These are phyloP conservation scores for Trichoderma hamatum DNA, from an alignment of 2,329 filamentous ascomycete genomes.

Conservation along the genomic window DNA sequence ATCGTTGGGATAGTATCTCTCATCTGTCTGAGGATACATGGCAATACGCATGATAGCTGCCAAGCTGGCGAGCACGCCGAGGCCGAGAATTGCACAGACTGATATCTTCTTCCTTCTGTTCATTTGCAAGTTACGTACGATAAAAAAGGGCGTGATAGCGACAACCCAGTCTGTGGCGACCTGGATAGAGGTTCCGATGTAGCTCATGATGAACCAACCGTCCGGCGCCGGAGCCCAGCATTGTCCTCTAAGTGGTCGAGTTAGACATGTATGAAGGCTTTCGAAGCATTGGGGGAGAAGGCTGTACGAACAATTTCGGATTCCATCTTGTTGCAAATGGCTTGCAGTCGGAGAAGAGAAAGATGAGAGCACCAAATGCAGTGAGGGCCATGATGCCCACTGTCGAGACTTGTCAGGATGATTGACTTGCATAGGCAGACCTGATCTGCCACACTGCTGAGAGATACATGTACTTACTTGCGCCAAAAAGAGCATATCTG, in stretches of 20 bases:
- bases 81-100: not conserved
- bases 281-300: not conserved
- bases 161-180: not conserved
- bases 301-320: conserved; percentile 2
- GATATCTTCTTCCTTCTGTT: conserved; percentile 4
- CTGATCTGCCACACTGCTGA: not conserved
- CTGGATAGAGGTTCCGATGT: not conserved
- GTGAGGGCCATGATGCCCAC: not conserved
- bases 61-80: conserved; percentile 2
- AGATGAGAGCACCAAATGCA: not conserved
- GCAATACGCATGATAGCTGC: conserved; percentile 11
- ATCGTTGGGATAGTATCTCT: not conserved
- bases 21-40: conserved; percentile 4
- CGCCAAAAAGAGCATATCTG: not conserved
- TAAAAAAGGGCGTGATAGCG: conserved; percentile 8
- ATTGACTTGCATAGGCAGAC: not conserved
- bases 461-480: not conserved
- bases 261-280: not conserved
- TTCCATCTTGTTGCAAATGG: conserved; percentile 11
- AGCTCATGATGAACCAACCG: conserved; percentile 19
- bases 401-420: not conserved
- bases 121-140: conserved; percentile 9
- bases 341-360: conserved; percentile 5
- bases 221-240: conserved; percentile 1
- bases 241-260: not conserved